Percentiles rank a stretch among this genome's conserved stretches.
phyloP scores from a whole-genome alignment of 2,329 filamentous ascomycete genomes.

The Nemania sp. region DNA sequence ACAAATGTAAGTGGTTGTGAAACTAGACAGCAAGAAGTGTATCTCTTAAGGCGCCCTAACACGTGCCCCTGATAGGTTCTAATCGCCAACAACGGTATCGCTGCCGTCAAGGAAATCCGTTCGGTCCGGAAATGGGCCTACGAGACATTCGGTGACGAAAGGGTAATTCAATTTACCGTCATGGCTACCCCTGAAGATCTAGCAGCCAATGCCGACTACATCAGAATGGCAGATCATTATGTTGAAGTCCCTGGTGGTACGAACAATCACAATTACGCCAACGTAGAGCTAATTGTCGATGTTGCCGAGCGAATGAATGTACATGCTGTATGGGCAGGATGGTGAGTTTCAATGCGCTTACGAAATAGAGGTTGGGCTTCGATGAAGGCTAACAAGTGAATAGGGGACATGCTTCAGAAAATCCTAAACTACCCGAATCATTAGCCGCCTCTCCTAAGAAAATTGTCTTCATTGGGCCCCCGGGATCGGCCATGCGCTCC shows the following conservation, averaged over 20 bases:
- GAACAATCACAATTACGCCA: slow-evolving; percentile 99
- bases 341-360: slow-evolving; percentile 68
- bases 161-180: slow-evolving; percentile 98
- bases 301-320: slow-evolving; percentile 98
- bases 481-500: slow-evolving; percentile 97
- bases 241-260: slow-evolving; percentile 98
- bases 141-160: slow-evolving; percentile 98
- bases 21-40: neutral
- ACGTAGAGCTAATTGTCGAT: slow-evolving; percentile 98
- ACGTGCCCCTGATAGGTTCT: slow-evolving; percentile 73
- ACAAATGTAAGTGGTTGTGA: slow-evolving; percentile 78
- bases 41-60: slow-evolving; percentile 15
- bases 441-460: slow-evolving; percentile 96
- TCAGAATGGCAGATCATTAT: slow-evolving; percentile 99
- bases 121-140: slow-evolving; percentile 99
- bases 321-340: slow-evolving; percentile 98
- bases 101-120: slow-evolving; percentile 98
- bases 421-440: slow-evolving; percentile 96
- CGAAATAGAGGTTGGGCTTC: slow-evolving; percentile 1
- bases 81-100: slow-evolving; percentile 99
- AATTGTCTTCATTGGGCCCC: slow-evolving; percentile 98
- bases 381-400: slow-evolving; percentile 31
- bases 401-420: slow-evolving; percentile 98
- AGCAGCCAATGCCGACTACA: slow-evolving; percentile 97
- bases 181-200: slow-evolving; percentile 99